Evolutionary conservation across 208 protist species (phyloP), one percentile per base, ranked within the genome.

Genomic region (Herpetomonas samuelpessoai): DNA sequence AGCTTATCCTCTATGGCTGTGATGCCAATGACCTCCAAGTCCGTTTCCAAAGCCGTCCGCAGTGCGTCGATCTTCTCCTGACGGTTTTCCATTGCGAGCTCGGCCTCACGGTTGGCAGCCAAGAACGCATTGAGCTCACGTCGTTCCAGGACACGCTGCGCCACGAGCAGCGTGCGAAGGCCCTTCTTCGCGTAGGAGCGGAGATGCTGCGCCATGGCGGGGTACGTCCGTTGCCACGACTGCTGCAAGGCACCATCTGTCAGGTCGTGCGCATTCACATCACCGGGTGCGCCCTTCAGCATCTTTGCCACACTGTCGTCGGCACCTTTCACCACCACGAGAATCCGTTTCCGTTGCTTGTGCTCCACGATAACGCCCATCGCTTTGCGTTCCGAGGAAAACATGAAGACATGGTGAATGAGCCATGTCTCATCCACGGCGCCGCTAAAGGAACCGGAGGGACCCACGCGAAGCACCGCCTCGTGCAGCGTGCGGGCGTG

Each of bases 1-100:
- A 99, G 73, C 68, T 96, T 96, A 74, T 99, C 97, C 65, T 99
- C 98, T 24, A 99, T 98, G 0, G 94, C 98, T 0, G 97, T 97
- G 31, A 93, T 88, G 53, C 98, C 98, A 10, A 98, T 24, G 16
- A 98, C 72, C 2, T 60, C 26, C 9, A 99, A 58, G 29, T 84
- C 65, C 1, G 30, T 66, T 70, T 98, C 93, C 65, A 99, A 94
- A 22, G 64, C 18, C 28, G 29, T 26, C 2, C 82, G 85, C 54
- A 93, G 28, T 21, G 62, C 47, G 19, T 83, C 56, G n/a, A 95
- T 18, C n/a, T 58, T 10, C 19, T 75, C 71, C 57, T 84, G 66
- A 2, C 88, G 67, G 14, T 64, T 51, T 14, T 82, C 56, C 19
- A 77, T 59, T 6, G 62, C 44, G 14, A 82, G 56, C 48, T 81